A percentile compares a stretch with the other conserved stretches of the same genome.
phyloP scores from a whole-genome alignment of 345 rosid genomes.

The Arabidopsis arenosa region DNA sequence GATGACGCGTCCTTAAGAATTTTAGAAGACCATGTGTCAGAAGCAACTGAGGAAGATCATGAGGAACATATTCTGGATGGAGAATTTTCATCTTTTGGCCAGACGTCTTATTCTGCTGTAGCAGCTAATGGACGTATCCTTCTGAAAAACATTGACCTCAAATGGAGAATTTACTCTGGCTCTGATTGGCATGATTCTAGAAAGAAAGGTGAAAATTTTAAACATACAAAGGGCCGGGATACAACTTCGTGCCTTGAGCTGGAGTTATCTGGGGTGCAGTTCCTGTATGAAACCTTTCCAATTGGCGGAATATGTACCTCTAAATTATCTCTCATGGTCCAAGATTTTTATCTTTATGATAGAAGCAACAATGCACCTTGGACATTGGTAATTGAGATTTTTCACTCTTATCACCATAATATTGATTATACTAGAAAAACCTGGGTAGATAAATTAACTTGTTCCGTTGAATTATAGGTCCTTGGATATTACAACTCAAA shows the following conservation, averaged over 20 bases:
- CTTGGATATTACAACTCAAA: conserved; percentile 77
- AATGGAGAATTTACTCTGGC: conserved; percentile 89
- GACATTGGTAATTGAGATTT: conserved; percentile 66
- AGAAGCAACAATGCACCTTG: conserved; percentile 76
- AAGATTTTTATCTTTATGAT: conserved; percentile 81
- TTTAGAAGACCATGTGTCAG: conserved; percentile 80
- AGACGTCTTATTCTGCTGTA: conserved; percentile 48
- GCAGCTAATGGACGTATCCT: conserved; percentile 63
- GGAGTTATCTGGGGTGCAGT: conserved; percentile 63
- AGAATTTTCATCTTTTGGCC: conserved; percentile 44
- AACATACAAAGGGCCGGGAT: conserved; percentile 58
- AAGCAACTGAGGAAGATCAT: conserved; percentile 55
- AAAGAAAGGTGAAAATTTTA: conserved; percentile 41
- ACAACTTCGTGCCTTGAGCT: conserved; percentile 68
- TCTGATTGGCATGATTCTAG: conserved; percentile 66
- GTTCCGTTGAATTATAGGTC: conserved; percentile 56
- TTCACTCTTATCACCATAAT: conserved; percentile 15
- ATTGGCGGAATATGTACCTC: conserved; percentile 65
- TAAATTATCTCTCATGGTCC: conserved; percentile 66
- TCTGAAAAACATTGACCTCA: conserved; percentile 63
- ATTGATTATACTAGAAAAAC: conserved; percentile 18
- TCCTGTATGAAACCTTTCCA: conserved; percentile 68
- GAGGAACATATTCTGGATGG: conserved; percentile 54
- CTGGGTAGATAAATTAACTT: conserved; percentile 24
- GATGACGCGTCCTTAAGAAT: conserved; percentile 58